A percentile compares a stretch with the other conserved stretches of the same genome.
These are phyloP conservation scores for Chlamydomonas schloesseri DNA, from an alignment of 139 green algal species.

Conservation along the genomic window DNA sequence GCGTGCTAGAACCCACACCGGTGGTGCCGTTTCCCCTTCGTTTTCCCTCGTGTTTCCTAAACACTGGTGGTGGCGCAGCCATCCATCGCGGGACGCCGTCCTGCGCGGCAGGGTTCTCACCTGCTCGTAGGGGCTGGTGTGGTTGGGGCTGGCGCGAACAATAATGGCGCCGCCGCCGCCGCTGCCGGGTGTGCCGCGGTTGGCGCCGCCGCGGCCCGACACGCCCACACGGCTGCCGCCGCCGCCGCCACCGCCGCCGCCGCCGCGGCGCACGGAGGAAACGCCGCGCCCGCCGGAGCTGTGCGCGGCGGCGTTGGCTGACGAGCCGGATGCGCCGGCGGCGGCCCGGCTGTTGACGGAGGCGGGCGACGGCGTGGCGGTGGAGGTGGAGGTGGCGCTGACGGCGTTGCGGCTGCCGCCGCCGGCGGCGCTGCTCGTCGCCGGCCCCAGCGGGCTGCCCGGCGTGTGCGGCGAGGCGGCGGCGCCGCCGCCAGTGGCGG, in stretches of 20 bases:
- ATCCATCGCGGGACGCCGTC: too few species aligned
- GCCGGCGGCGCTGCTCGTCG: neutral
- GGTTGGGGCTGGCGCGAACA: conserved; percentile 2
- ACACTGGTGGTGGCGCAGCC: too few species aligned
- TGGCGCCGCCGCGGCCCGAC: neutral
- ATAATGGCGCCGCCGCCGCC: neutral
- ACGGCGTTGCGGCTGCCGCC: neutral
- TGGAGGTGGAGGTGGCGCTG: neutral
- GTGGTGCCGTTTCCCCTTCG: too few species aligned
- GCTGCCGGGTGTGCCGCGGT: neutral
- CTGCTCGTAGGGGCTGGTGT: conserved; percentile 30
- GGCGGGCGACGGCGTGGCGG: neutral
- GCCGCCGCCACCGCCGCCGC: neutral
- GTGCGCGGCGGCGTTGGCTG: neutral
- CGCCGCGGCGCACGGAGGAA: neutral
- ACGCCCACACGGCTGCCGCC: neutral
- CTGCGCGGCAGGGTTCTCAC: too few species aligned
- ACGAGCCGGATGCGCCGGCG: too few species aligned
- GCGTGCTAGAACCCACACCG: too few species aligned
- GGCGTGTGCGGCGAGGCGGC: neutral
- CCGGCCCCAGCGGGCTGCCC: neutral
- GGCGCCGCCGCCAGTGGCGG: neutral
- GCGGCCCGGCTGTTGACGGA: neutral
- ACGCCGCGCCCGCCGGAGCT: neutral
- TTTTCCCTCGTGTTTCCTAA: too few species aligned